Conservation (phyloP, 805 yeast genomes). For the Starmerella asiatica region DNA sequence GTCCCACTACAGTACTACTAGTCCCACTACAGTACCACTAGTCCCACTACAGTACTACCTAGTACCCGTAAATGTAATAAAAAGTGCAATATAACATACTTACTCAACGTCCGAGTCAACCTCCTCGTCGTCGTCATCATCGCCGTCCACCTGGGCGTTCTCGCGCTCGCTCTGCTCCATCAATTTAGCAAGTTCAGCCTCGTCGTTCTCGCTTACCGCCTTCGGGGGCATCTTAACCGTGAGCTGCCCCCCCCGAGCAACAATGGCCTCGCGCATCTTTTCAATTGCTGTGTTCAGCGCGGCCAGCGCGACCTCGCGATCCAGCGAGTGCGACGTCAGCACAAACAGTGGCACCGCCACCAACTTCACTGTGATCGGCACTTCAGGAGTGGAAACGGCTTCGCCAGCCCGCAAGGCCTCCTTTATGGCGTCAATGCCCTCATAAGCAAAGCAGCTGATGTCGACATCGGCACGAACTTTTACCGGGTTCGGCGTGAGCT, state of each 20-base stretch:
- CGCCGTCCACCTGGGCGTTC: slow-evolving; percentile 72
- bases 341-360: slow-evolving; percentile 98
- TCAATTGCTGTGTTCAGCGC: slow-evolving; percentile 67
- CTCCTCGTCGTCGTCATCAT: slow-evolving; percentile 42
- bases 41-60: background rate
- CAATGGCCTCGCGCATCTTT: slow-evolving; percentile 56
- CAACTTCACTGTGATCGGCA: slow-evolving; percentile 82
- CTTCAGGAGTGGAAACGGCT: slow-evolving; percentile 62
- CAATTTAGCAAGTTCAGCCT: slow-evolving; percentile 90
- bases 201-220: slow-evolving; percentile 97
- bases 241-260: slow-evolving; percentile 67
- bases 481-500: slow-evolving; percentile 95
- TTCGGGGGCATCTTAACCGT: slow-evolving; percentile 95
- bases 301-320: slow-evolving; percentile 78
- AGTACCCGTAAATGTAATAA: too few species aligned
- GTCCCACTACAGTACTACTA: too few species aligned
- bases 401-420: slow-evolving; percentile 80
- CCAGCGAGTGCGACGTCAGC: slow-evolving; percentile 81
- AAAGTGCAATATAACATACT: too few species aligned
- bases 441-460: slow-evolving; percentile 92
- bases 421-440: slow-evolving; percentile 95
- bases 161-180: slow-evolving; percentile 88
- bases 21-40: too few species aligned
- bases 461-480: slow-evolving; percentile 98
- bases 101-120: slow-evolving; percentile 24